Base-by-base conservation (phyloP, 2,329 filamentous ascomycete genomes). In the Orbilia blumenaviensis region DNA sequence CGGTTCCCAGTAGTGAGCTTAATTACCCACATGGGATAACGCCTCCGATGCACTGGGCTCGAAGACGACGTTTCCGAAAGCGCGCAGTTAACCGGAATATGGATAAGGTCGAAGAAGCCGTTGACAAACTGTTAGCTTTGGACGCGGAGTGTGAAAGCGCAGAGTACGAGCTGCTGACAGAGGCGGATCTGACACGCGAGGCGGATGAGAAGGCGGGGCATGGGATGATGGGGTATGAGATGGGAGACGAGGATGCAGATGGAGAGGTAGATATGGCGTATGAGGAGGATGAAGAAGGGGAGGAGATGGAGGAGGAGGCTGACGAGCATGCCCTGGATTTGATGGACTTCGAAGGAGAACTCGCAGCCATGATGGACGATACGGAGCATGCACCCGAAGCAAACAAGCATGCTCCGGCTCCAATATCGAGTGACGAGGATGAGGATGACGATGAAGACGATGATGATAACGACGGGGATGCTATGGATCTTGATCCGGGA, bases 31-130 rank as follows among this genome's bases (percentile, higher is more conserved):
- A 89, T 81, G 88, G 88, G 16, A 82, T 89, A 12, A 89, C 88
- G 2, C 86, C 88, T 18, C 88, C 88, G 3, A 88, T 89, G 87
- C 85, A 87, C 78, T 87, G 84, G 81, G 87, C 86, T 3, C 85
- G 87, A 42, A 87, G 87, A 79, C 84, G 86, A 29, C 84, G 88
- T n/a, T 89, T 89, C 80, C 82, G 87, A 61, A 87, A 87, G 77
- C 84, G 87, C 6, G 84, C 87, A 46, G 87, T 84, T 23, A 86
- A 87, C 78, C 85, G 85, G 16, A 85, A 87, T 34, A 87, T 88
- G 56, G 86, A 88, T 78, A 85, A 86, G 46, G 86, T 88, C 5
- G 88, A 89, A 78, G 85, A 85, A 46, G 84, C 86, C 50, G 87
- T 89, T 41, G 85, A 88, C 68, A 83, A 83, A 38, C 81, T 89